A percentile compares a stretch with the other conserved stretches of the same genome.
These are phyloP conservation scores for Xerocomus brunneocitrinus DNA, from an alignment of 768 basidiomycete species.

Conservation along the genomic window DNA sequence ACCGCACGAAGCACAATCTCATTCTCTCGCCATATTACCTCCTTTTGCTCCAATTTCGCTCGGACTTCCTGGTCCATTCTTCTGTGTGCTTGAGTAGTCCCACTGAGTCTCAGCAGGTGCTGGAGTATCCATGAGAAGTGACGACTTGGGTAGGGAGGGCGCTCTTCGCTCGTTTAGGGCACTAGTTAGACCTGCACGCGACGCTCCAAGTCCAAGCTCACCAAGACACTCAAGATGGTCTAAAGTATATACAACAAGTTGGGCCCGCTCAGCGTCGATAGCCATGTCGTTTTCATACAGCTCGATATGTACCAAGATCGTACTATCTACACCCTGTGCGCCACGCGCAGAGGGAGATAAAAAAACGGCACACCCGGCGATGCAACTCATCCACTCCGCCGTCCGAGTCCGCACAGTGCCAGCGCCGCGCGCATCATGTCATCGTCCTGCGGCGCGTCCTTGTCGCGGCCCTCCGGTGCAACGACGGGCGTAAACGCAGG, in stretches of 20 bases:
- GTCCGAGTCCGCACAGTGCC: constrained; percentile 55
- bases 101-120: no score
- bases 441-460: constrained; percentile 42
- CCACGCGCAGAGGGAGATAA: background rate
- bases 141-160: no score
- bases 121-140: no score
- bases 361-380: background rate
- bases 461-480: background rate
- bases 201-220: background rate
- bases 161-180: no score
- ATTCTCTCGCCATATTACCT: no score
- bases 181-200: no score
- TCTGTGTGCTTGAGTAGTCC: no score
- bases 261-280: no score
- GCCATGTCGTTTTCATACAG: background rate
- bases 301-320: background rate
- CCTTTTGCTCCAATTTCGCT: no score
- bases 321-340: background rate
- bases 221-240: background rate
- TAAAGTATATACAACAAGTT: background rate
- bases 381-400: constrained; percentile 15
- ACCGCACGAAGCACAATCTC: no score
- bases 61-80: no score
- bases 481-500: background rate
- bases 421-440: constrained; percentile 70